These are phyloP conservation scores for Quillaja saponaria DNA, from an alignment of 306 rosid genomes.

Conservation along the genomic window DNA sequence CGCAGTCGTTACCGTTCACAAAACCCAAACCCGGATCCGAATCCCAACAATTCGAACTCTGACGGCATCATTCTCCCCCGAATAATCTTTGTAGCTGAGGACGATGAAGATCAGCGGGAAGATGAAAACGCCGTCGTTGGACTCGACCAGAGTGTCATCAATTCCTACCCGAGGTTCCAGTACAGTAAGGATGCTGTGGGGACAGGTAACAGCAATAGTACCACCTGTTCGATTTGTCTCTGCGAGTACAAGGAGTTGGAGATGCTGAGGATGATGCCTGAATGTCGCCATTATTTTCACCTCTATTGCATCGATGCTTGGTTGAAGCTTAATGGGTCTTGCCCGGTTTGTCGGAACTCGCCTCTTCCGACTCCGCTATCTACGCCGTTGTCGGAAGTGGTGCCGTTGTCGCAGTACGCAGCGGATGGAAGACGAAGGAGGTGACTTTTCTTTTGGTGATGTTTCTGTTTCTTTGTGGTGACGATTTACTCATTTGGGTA, in stretches of 20 bases:
- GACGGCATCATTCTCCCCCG: slow-evolving; percentile 72
- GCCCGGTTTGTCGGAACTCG: slow-evolving; percentile 93
- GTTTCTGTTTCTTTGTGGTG: background rate
- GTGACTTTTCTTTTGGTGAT: slow-evolving; percentile 25
- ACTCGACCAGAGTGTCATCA: slow-evolving; percentile 61
- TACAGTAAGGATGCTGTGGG: slow-evolving; percentile 33
- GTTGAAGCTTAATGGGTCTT: slow-evolving; percentile 89
- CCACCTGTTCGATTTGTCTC: slow-evolving; percentile 76
- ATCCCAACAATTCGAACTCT: background rate
- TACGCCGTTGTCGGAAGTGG: slow-evolving; percentile 87
- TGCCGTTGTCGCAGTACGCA: slow-evolving; percentile 71
- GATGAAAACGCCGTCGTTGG: slow-evolving; percentile 47
- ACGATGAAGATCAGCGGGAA: slow-evolving; percentile 39
- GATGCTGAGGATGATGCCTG: slow-evolving; percentile 97
- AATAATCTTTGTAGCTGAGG: slow-evolving; percentile 78
- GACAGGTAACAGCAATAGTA: background rate
- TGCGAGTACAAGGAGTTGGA: slow-evolving; percentile 80
- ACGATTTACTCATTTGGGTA: background rate
- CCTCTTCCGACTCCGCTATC: slow-evolving; percentile 87
- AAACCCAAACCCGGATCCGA: background rate
- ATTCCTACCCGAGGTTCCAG: slow-evolving; percentile 74
- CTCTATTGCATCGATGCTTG: slow-evolving; percentile 80
- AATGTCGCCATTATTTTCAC: slow-evolving; percentile 83
- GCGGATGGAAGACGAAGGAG: slow-evolving; percentile 67
- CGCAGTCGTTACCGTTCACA: slow-evolving; percentile 36